Conservation (phyloP, 306 rosid genomes). For the Mimosa bimucronata region DNA sequence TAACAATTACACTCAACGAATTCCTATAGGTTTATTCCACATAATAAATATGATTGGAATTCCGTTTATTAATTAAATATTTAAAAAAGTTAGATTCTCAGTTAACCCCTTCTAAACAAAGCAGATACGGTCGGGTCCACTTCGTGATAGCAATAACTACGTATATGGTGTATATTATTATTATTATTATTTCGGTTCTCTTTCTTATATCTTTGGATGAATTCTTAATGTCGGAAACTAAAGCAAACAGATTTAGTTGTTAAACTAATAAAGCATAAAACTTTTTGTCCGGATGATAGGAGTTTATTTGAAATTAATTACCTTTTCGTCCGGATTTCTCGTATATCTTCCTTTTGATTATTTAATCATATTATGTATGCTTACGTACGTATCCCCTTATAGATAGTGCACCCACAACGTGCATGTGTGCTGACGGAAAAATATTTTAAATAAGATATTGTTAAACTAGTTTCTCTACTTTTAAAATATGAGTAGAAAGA, state of each 20-base stretch:
- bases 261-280: neutral
- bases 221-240: neutral
- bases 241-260: neutral
- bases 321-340: neutral
- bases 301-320: neutral
- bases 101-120: neutral
- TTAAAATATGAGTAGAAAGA: too few species aligned
- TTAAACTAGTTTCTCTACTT: too few species aligned
- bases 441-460: too few species aligned
- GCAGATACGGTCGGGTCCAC: neutral
- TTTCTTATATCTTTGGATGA: neutral
- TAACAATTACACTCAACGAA: neutral
- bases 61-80: neutral
- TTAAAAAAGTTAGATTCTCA: neutral
- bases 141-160: neutral
- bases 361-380: neutral
- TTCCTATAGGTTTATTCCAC: neutral
- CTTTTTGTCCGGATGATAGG: neutral
- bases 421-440: too few species aligned
- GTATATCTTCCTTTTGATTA: neutral
- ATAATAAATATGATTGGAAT: neutral
- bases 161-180: neutral
- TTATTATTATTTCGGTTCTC: neutral
- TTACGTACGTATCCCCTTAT: too few species aligned
- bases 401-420: too few species aligned